Evolutionary conservation across 306 rosid genomes (phyloP).

Genomic region (Ochetophila trinervis): DNA sequence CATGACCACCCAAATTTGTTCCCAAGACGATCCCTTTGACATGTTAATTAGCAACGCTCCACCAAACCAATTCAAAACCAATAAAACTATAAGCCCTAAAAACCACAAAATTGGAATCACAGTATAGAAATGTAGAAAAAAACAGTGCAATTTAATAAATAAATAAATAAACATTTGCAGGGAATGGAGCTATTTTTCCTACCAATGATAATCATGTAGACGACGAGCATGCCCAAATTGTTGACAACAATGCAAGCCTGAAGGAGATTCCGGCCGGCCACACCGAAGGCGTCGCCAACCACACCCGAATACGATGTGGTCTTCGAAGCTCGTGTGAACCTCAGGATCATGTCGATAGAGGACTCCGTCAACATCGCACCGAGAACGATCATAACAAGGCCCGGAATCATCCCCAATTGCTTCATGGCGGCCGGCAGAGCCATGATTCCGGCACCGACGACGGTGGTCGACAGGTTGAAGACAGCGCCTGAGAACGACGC

Average conservation of each 20-base stretch:
- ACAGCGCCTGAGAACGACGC: slow-evolving; percentile 63
- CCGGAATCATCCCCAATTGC: slow-evolving; percentile 53
- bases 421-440: slow-evolving; percentile 66
- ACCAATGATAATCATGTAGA: slow-evolving; percentile 80
- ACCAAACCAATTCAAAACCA: too few relatives aligned
- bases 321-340: slow-evolving; percentile 60
- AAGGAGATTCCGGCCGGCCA: slow-evolving; percentile 43
- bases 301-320: slow-evolving; percentile 49
- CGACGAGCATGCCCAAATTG: slow-evolving; percentile 71
- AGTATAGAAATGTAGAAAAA: not conserved
- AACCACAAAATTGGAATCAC: not conserved
- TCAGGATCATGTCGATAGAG: slow-evolving; percentile 50
- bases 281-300: slow-evolving; percentile 52
- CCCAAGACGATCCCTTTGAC: too few relatives aligned
- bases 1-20: too few relatives aligned
- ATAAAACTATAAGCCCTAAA: too few relatives aligned
- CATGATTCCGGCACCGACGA: slow-evolving; percentile 78
- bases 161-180: not conserved
- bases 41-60: too few relatives aligned
- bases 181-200: not conserved
- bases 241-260: slow-evolving; percentile 53
- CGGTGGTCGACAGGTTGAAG: slow-evolving; percentile 64
- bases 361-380: slow-evolving; percentile 49
- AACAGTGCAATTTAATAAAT: not conserved
- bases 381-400: slow-evolving; percentile 43